phyloP scores from a whole-genome alignment of 2,329 filamentous ascomycete genomes.

The Clarireedia paspali region DNA sequence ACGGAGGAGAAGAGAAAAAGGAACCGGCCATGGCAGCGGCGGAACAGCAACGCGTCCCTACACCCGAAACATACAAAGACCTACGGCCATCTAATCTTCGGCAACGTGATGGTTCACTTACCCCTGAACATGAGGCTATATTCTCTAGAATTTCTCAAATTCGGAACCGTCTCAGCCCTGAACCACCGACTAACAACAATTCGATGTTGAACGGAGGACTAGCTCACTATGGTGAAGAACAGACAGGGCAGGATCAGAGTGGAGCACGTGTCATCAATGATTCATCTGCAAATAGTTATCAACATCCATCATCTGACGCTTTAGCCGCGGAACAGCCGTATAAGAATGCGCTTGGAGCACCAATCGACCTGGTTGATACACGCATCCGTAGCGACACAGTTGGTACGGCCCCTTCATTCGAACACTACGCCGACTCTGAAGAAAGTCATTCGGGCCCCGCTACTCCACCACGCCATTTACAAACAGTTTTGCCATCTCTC shows the following conservation, averaged over 20 bases:
- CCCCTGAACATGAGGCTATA: slow-evolving; percentile 7
- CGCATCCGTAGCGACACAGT: slow-evolving; percentile 16
- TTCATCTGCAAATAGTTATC: background rate
- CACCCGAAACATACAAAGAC: background rate
- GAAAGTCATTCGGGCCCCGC: slow-evolving; percentile 1
- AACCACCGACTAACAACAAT: background rate
- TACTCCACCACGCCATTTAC: slow-evolving; percentile 1
- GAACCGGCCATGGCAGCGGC: background rate
- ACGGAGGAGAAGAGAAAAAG: background rate
- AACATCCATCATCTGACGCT: background rate
- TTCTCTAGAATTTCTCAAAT: slow-evolving; percentile 6
- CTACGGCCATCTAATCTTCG: background rate
- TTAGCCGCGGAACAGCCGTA: background rate
- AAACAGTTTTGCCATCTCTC: background rate
- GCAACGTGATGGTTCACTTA: background rate
- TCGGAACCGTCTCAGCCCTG: background rate
- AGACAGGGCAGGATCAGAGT: background rate
- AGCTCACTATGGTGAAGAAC: background rate
- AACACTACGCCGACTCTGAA: slow-evolving; percentile 20
- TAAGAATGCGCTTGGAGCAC: background rate
- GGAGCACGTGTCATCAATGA: background rate
- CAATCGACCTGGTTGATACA: background rate
- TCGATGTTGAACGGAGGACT: background rate
- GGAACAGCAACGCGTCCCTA: background rate
- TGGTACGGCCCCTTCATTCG: slow-evolving; percentile 22